These are phyloP conservation scores for Nannizziopsis arthrosporioides DNA, from an alignment of 2,329 filamentous ascomycete species.

Conservation along the genomic window DNA sequence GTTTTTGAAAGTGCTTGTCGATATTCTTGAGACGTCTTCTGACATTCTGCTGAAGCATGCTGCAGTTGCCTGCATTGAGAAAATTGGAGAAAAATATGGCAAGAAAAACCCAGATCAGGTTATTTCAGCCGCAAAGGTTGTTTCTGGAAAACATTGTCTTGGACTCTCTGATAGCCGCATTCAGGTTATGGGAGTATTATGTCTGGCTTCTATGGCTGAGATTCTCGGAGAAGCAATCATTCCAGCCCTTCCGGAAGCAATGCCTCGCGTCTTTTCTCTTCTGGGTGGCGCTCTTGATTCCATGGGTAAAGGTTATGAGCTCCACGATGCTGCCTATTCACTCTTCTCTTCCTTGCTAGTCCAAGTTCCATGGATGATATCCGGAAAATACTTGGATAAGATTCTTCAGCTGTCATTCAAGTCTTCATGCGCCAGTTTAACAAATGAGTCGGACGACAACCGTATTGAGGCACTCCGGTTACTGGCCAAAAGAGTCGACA, in stretches of 20 bases:
- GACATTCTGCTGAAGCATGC: slow-evolving; percentile 71
- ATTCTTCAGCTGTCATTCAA: slow-evolving; percentile 60
- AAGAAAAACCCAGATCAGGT: slow-evolving; percentile 77
- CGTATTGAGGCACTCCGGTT: slow-evolving; percentile 60
- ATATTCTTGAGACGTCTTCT: slow-evolving; percentile 59
- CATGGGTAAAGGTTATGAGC: slow-evolving; percentile 45
- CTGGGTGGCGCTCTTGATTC: slow-evolving; percentile 51
- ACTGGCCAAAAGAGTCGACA: slow-evolving; percentile 63
- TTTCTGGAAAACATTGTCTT: slow-evolving; percentile 65
- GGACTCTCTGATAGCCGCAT: slow-evolving; percentile 61
- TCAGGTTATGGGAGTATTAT: slow-evolving; percentile 73
- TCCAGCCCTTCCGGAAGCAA: slow-evolving; percentile 63
- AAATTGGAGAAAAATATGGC: slow-evolving; percentile 88
- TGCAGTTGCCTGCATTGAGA: slow-evolving; percentile 79
- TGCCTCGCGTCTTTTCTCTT: slow-evolving; percentile 60
- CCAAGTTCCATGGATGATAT: slow-evolving; percentile 81
- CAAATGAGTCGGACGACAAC: slow-evolving; percentile 51
- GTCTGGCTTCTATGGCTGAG: slow-evolving; percentile 77
- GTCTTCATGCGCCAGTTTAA: slow-evolving; percentile 53
- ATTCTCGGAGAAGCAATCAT: slow-evolving; percentile 79
- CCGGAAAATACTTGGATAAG: slow-evolving; percentile 58
- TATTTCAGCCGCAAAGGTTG: slow-evolving; percentile 59
- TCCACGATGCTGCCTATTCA: slow-evolving; percentile 73
- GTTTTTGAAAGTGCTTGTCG: slow-evolving; percentile 67
- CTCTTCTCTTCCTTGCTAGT: slow-evolving; percentile 70